Base-by-base conservation (phyloP, 345 rosid species). In the Acer saccharum region DNA sequence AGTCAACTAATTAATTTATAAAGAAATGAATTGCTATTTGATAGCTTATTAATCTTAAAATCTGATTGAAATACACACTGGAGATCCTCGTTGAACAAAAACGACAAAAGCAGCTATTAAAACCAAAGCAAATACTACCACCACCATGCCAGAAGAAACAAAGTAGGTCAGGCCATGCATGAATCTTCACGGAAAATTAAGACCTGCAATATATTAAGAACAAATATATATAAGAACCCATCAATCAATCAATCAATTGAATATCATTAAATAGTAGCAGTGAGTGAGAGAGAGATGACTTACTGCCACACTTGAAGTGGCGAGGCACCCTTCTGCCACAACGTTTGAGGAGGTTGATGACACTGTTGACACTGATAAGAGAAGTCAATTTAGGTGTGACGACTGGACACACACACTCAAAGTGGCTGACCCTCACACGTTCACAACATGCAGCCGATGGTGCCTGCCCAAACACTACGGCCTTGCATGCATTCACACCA, bases 221-320 rank as follows among this genome's bases (percentile, higher is more conserved):
- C 0, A 7, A 54, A 54, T 18, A 35, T 4, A 16, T 0, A 23
- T 21, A 13, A 11, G 44, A 61, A 21, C 21, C 10, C 20, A 25
- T 6, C 62, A 17, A 57, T 41, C 10, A 8, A 50, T 6, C 62
- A 17, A 57, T 41, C 10, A 8, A 43, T 7, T 8, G 6, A 7
- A 43, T 9, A 57, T 17, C 62, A 57, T n/a, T 17, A 50, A 50
- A 50, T 3, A 50, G 55, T 7, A 57, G 23, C 7, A 17, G 10
- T 4, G 39, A 18, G 21, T 0, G 62, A 18, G 62, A 20, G 3
- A 4, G 66, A 57, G 39, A 32, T 4, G 39, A 35, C 78, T 65
- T 75, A 65, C 78, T 65, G 18, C 78, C 78, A 54, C 78, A 65
- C 50, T 75, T 64, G 71, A 75, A 75, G 50, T 65, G 71, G 10